Conservation (phyloP, 495 filamentous ascomycete genomes). For the Cladorrhinum samala region DNA sequence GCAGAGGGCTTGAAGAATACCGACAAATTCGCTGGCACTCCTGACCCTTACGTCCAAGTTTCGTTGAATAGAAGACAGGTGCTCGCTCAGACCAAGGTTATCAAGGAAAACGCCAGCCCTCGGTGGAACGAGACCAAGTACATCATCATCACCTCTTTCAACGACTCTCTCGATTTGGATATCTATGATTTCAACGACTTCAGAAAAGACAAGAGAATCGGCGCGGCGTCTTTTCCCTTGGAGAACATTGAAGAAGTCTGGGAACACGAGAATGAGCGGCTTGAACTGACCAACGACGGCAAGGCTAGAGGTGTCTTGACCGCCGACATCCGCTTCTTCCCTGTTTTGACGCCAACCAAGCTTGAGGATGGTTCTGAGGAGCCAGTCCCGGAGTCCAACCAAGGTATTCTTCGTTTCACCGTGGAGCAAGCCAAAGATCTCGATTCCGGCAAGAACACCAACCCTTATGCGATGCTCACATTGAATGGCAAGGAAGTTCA, state of each 20-base stretch:
- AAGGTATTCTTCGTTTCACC: constrained; percentile 86
- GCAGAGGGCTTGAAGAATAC: constrained; percentile 89
- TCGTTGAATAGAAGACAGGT: constrained; percentile 75
- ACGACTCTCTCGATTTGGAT: constrained; percentile 74
- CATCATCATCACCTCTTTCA: constrained; percentile 83
- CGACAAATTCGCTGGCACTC: constrained; percentile 87
- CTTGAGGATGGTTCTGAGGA: constrained; percentile 70
- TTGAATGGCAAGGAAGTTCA: constrained; percentile 88
- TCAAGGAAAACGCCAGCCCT: constrained; percentile 78
- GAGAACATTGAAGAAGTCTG: constrained; percentile 70
- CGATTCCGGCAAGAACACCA: constrained; percentile 83
- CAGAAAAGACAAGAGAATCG: constrained; percentile 94
- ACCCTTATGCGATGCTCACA: constrained; percentile 79
- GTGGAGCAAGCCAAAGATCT: constrained; percentile 95
- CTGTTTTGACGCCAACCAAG: constrained; percentile 67
- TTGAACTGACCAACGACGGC: constrained; percentile 81
- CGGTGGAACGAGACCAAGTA: constrained; percentile 96
- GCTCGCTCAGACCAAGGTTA: constrained; percentile 81
- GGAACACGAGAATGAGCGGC: constrained; percentile 74
- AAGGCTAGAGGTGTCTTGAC: constrained; percentile 73
- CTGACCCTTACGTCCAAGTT: constrained; percentile 86
- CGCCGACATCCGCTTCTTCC: constrained; percentile 90
- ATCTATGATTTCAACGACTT: constrained; percentile 92
- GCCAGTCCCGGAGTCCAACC: constrained; percentile 80
- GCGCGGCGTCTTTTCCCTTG: constrained; percentile 73